Conservation (phyloP, 768 basidiomycete genomes). For the Suillus placidus region DNA sequence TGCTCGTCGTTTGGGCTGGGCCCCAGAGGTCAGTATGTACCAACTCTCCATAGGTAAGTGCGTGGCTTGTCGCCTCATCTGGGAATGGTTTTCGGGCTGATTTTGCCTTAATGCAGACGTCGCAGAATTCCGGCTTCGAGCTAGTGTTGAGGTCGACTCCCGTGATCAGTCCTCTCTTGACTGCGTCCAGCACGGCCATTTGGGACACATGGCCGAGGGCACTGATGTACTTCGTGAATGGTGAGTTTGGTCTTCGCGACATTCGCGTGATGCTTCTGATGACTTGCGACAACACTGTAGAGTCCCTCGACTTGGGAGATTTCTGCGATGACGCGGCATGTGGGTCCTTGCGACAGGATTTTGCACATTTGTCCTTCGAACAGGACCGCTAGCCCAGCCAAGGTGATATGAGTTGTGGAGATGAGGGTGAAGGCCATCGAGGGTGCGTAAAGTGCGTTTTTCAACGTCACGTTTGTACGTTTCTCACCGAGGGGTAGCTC, state of each 20-base stretch:
- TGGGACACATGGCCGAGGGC: slow-evolving; percentile 3
- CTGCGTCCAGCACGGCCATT: neutral
- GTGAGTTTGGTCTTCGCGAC: neutral
- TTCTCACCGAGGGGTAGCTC: no score
- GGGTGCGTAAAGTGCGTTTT: no score
- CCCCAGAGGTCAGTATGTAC: slow-evolving; percentile 10
- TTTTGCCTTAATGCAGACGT: slow-evolving; percentile 30
- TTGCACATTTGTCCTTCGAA: no score
- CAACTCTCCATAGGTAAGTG: slow-evolving; percentile 7
- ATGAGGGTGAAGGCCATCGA: no score
- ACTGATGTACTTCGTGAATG: neutral
- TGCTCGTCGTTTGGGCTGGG: neutral
- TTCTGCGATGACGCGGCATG: no score
- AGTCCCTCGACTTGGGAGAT: no score
- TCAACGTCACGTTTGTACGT: no score
- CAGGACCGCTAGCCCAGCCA: no score
- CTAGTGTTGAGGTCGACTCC: slow-evolving; percentile 18
- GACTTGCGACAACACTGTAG: no score
- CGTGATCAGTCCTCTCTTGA: slow-evolving; percentile 17
- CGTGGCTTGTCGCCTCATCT: slow-evolving; percentile 12
- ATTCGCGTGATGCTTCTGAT: neutral
- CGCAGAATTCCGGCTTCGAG: slow-evolving; percentile 20
- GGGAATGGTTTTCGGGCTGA: slow-evolving; percentile 22
- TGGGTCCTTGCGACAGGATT: no score
- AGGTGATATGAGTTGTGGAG: no score